Base-by-base conservation (phyloP, 2,329 filamentous ascomycete species). In the Aureobasidium sp. region DNA sequence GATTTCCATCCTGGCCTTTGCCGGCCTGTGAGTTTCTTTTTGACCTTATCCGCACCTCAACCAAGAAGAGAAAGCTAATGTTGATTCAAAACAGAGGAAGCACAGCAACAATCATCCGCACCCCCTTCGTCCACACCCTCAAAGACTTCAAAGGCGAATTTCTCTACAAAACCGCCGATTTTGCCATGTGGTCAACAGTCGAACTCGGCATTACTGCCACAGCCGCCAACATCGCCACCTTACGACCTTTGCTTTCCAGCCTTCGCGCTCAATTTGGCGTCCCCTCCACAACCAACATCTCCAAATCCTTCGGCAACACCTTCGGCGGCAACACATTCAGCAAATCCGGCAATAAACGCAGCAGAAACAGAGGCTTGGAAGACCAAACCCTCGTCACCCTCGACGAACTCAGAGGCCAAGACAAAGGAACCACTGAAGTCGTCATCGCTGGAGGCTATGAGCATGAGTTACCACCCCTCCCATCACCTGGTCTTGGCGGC, bases 221-320 rank as follows among this genome's bases (percentile, higher is more conserved):
- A 13, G 79, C 79, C 13, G 78, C 75, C 21, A 78, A 75, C 64
- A 72, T 81, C 10, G 78, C 78, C 7, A 80, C 78, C 1, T 72
- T 81, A 2, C 76, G 78, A 1, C 80, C 80, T 1, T 72, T 83
- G 0, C 72, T 82, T 25, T 59, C 55, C 1, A 25, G 25, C 9
- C 11, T 59, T 34, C 55, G 55, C 32, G 2, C 29, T 1, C 34
- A 41, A 10, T 29, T 49, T 10, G 55, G 55, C 34, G 45, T 44
- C 3, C 10, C 36, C 3, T 37, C 55, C 5, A 39, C 36, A n/a
- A 16, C 16, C 16, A 13, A 47, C 54, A 30, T 11, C 39, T 47
- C n/a, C n/a, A n/a, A n/a, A n/a, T n/a, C n/a, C n/a, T n/a, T n/a
- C n/a, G n/a, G n/a, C n/a, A n/a, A n/a, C n/a, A n/a, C n/a, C n/a